phyloP scores from a whole-genome alignment of 805 yeast species.

The Lachancea waltii region DNA sequence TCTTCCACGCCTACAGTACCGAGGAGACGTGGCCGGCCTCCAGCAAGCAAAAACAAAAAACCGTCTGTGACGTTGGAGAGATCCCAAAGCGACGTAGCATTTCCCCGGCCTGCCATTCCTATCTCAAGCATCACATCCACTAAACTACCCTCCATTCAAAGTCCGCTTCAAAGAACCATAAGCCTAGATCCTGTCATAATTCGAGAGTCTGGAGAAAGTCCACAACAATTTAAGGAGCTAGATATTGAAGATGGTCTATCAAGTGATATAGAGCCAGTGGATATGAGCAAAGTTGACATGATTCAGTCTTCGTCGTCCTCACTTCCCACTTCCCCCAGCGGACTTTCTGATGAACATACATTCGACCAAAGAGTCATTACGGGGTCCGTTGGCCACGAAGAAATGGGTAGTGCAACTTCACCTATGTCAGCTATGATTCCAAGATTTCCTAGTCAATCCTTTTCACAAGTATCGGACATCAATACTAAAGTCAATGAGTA shows the following conservation, averaged over 20 bases:
- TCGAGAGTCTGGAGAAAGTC: slow-evolving; percentile 6
- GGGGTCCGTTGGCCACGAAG: slow-evolving; percentile 8
- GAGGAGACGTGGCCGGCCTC: slow-evolving; percentile 33
- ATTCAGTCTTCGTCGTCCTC: slow-evolving; percentile 27
- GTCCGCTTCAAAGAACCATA: slow-evolving; percentile 11
- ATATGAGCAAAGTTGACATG: slow-evolving; percentile 3
- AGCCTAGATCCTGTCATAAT: slow-evolving; percentile 9
- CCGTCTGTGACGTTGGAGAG: slow-evolving; percentile 19
- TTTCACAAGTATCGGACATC: slow-evolving; percentile 27
- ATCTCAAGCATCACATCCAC: slow-evolving; percentile 20
- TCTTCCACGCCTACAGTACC: slow-evolving; percentile 16
- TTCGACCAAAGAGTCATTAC: slow-evolving; percentile 26
- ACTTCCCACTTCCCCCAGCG: slow-evolving; percentile 31
- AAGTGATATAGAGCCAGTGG: slow-evolving; percentile 31
- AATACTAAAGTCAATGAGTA: slow-evolving; percentile 30
- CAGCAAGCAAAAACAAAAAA: slow-evolving; percentile 21
- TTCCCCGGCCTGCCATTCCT: slow-evolving; percentile 25
- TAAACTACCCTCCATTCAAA: slow-evolving; percentile 19
- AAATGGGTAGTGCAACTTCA: slow-evolving; percentile 24
- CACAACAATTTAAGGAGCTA: slow-evolving; percentile 25
- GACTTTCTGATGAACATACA: slow-evolving; percentile 26
- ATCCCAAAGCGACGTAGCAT: slow-evolving; percentile 27
- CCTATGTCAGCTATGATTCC: slow-evolving; percentile 30
- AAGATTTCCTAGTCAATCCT: slow-evolving; percentile 21
- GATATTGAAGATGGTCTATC: slow-evolving; percentile 34